phyloP scores from a whole-genome alignment of 1,284 basidiomycete species.

The Cryptococcus depauperatus region DNA sequence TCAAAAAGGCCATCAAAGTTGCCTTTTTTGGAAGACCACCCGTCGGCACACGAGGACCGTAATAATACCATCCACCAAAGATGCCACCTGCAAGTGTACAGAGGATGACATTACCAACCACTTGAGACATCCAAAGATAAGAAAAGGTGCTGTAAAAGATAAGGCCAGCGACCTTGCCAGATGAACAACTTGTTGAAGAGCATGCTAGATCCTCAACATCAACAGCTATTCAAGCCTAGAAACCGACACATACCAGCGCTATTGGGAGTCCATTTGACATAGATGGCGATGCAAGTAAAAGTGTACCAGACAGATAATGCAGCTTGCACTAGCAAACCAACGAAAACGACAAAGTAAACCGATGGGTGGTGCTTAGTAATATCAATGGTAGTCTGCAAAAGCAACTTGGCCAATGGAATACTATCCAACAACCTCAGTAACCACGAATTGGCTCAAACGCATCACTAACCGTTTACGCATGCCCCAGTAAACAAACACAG shows the following conservation, averaged over 20 bases:
- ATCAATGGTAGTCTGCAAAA: constrained; percentile 70
- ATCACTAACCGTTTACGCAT: constrained; percentile 43
- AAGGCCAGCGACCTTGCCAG: constrained; percentile 56
- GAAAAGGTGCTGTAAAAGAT: constrained; percentile 71
- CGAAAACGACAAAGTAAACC: constrained; percentile 69
- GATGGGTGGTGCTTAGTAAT: constrained; percentile 71
- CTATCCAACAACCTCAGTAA: constrained; percentile 48
- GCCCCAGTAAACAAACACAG: constrained; percentile 59
- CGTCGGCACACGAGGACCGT: constrained; percentile 34
- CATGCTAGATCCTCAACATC: constrained; percentile 4
- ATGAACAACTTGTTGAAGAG: constrained; percentile 46
- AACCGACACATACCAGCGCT: constrained; percentile 51
- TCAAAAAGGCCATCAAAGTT: constrained; percentile 61
- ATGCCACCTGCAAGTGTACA: constrained; percentile 70
- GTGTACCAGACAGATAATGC: constrained; percentile 55
- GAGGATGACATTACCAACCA: constrained; percentile 68
- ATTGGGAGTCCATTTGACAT: constrained; percentile 68
- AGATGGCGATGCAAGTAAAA: constrained; percentile 49
- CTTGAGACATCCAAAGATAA: constrained; percentile 70
- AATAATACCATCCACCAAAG: constrained; percentile 49
- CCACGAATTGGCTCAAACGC: no score
- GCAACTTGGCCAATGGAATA: constrained; percentile 68
- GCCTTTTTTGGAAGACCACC: constrained; percentile 57
- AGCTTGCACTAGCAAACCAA: constrained; percentile 62
- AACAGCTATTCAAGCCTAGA: not conserved